These are phyloP conservation scores for Fusarium fujikuroi DNA, from an alignment of 2,329 filamentous ascomycete species.

Conservation along the genomic window DNA sequence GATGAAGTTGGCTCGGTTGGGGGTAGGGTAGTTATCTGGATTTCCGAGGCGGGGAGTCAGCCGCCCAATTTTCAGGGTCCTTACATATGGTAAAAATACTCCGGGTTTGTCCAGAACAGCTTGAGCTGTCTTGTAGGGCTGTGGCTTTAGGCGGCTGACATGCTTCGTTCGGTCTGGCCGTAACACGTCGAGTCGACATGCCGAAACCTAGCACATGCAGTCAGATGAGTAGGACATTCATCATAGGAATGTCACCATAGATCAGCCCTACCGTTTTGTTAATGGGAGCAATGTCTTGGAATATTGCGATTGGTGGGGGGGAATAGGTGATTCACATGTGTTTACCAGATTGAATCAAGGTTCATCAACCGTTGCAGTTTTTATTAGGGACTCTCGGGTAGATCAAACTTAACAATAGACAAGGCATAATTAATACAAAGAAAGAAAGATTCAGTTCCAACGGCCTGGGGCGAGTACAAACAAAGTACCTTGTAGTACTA, in stretches of 20 bases:
- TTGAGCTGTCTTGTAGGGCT: conserved; percentile 27
- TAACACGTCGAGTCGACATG: conserved; percentile 8
- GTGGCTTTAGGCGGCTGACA: conserved; percentile 36
- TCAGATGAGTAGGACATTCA: conserved; percentile 33
- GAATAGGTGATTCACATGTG: neutral
- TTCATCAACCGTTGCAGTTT: neutral
- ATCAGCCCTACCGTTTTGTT: conserved; percentile 8
- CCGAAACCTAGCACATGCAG: conserved; percentile 22
- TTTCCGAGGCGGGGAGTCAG: neutral
- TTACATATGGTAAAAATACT: neutral
- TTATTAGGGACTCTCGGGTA: neutral
- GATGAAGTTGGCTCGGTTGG: conserved; percentile 21
- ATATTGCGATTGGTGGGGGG: conserved; percentile 4
- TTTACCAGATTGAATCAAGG: neutral
- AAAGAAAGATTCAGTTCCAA: neutral
- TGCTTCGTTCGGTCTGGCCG: conserved; percentile 36
- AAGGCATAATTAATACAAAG: neutral
- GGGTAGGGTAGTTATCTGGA: neutral
- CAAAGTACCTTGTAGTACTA: neutral
- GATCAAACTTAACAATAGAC: neutral
- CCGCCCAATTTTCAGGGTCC: conserved; percentile 13
- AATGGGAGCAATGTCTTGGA: conserved; percentile 2
- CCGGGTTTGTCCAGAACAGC: neutral
- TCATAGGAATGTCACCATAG: neutral
- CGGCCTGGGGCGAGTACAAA: neutral